Evolutionary conservation across 495 filamentous ascomycete genomes (phyloP).

Genomic region (Aspergillus carlsbadensis): DNA sequence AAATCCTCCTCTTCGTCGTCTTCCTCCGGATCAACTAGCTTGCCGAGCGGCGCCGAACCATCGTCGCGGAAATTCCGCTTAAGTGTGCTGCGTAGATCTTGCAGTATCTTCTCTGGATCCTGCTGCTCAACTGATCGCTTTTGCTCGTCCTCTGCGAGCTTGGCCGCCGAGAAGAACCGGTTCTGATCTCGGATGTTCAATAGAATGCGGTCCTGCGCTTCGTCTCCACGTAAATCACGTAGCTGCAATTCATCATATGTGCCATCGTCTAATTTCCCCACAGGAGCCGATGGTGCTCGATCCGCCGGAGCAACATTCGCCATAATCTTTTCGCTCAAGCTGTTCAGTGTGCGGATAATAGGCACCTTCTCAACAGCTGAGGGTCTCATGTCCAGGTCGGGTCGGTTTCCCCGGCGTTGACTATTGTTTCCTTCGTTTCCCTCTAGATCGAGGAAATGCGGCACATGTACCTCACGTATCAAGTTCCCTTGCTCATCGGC

Average conservation of each 20-base stretch:
- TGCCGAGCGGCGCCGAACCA: conserved; percentile 51
- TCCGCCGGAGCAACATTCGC: conserved; percentile 79
- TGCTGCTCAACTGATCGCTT: conserved; percentile 60
- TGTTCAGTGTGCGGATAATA: conserved; percentile 83
- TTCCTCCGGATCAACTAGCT: conserved; percentile 57
- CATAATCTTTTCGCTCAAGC: conserved; percentile 85
- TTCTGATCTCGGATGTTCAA: conserved; percentile 86
- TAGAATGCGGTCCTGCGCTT: conserved; percentile 68
- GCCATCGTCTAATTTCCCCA: conserved; percentile 67
- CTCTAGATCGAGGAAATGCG: conserved; percentile 86
- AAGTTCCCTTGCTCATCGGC: conserved; percentile 56
- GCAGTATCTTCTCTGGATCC: conserved; percentile 64
- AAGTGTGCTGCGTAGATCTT: conserved; percentile 61
- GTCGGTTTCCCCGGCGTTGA: conserved; percentile 73
- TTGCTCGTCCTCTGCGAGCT: conserved; percentile 52
- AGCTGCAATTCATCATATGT: conserved; percentile 72
- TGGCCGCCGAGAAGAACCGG: conserved; percentile 71
- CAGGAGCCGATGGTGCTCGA: conserved; percentile 57
- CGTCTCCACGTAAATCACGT: conserved; percentile 77
- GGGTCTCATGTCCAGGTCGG: conserved; percentile 85
- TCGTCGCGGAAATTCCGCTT: conserved; percentile 47
- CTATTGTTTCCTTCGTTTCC: conserved; percentile 91
- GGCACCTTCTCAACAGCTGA: conserved; percentile 63
- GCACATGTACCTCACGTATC: conserved; percentile 62
- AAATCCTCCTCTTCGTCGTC: conserved; percentile 52